A percentile compares a stretch with the other conserved stretches of the same genome.
Conservation (phyloP, 2,329 filamentous ascomycete genomes). For the Fusarium sp. region DNA sequence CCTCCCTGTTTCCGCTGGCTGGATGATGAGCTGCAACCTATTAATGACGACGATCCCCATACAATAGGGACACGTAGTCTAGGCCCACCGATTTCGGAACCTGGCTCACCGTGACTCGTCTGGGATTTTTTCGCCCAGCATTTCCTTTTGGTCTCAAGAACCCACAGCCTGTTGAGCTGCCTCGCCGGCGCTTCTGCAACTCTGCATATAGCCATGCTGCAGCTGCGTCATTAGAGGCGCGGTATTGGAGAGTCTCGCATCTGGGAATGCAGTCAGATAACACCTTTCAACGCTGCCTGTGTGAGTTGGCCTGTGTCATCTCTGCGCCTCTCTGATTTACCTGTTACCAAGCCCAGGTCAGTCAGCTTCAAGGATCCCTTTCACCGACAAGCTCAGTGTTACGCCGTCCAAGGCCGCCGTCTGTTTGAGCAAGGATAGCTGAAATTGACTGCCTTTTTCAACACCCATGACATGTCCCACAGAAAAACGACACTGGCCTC, state of each 20-base stretch:
- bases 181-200: conserved; percentile 14
- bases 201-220: conserved; percentile 11
- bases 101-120: background rate
- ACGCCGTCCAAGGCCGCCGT: background rate
- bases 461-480: conserved; percentile 10
- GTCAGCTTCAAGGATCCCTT: conserved; percentile 20
- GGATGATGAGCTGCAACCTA: conserved; percentile 17
- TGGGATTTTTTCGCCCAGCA: conserved; percentile 5
- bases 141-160: conserved; percentile 10
- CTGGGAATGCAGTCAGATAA: conserved; percentile 17
- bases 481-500: conserved; percentile 7
- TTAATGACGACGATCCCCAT: conserved; percentile 4
- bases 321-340: conserved; percentile 17
- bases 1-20: conserved; percentile 1
- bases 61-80: background rate
- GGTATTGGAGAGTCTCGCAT: conserved; percentile 5
- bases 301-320: conserved; percentile 22
- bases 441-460: conserved; percentile 20
- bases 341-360: conserved; percentile 6
- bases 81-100: conserved; percentile 37
- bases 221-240: background rate
- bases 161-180: conserved; percentile 4
- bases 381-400: conserved; percentile 31
- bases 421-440: conserved; percentile 8
- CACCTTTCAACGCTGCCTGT: conserved; percentile 10